Base-by-base conservation (phyloP, 2,329 filamentous ascomycete genomes). In the Dactylellina leptospora region DNA sequence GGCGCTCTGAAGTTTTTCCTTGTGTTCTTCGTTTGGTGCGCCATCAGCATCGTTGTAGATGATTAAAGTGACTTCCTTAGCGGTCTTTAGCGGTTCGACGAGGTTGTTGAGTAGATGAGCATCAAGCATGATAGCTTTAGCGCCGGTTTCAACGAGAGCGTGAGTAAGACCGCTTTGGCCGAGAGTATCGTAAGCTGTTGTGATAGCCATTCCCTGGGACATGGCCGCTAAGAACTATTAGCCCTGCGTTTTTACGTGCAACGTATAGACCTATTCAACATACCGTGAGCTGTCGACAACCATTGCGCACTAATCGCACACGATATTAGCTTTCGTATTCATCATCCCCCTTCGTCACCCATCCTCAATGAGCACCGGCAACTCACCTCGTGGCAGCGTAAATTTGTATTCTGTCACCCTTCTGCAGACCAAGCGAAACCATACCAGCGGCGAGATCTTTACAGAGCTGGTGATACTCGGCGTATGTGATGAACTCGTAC, bases 171-270 rank as follows among this genome's bases (percentile, higher is more conserved):
- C 93, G 74, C 88, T 87, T 77, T 91, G 86, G 59, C 93, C 93
- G 45, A 97, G 88, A 27, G 92, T 96, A 80, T 97, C 93, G 81
- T 97, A 97, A 54, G 93, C 92, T 47, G 93, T 97, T 54, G 97
- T 93, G 75, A 97, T 93, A 69, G 91, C 87, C 79, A 97, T 87
- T 45, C 91, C 93, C 81, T 97, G 93, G 13, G 92, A 93, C 18
- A 88, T 81, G 62, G 86, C 89, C 83, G 83, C 83, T 84, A 70
- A 33, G 66, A 2, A 50, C 4, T 33, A 16, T 72, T 60, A 64
- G 45, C 27, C 25, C 28, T n/a, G n/a, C n/a, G n/a, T n/a, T n/a
- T n/a, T n/a, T n/a, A n/a, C n/a, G n/a, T n/a, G n/a, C n/a, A n/a
- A n/a, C n/a, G n/a, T n/a, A n/a, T n/a, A n/a, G n/a, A n/a, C n/a